phyloP scores from a whole-genome alignment of 192 early-diverging fungal species.

The Gigaspora rosea region DNA sequence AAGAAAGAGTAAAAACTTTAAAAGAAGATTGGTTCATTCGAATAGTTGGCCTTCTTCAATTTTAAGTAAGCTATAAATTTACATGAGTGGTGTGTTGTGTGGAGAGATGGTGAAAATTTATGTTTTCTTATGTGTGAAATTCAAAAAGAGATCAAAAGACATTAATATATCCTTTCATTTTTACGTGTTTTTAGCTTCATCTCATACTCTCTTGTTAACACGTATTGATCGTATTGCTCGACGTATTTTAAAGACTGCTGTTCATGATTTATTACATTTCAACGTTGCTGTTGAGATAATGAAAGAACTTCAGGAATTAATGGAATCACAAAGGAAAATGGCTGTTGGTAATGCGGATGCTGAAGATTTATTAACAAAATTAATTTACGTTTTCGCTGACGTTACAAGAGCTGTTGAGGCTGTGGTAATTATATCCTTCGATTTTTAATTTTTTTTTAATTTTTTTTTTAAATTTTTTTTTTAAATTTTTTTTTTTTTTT shows the following conservation, averaged over 20 bases:
- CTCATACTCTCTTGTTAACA: slow-evolving; percentile 51
- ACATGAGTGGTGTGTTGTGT: neutral
- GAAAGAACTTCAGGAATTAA: slow-evolving; percentile 59
- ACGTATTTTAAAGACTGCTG: slow-evolving; percentile 57
- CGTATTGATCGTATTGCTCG: slow-evolving; percentile 58
- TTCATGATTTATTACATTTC: slow-evolving; percentile 46
- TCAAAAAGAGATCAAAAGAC: neutral
- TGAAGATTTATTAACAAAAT: slow-evolving; percentile 59
- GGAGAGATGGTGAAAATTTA: neutral
- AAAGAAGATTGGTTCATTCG: slow-evolving; percentile 52
- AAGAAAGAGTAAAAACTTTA: neutral
- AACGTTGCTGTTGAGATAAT: slow-evolving; percentile 62
- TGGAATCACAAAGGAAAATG: slow-evolving; percentile 59
- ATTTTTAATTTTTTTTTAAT: neutral
- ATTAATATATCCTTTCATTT: neutral
- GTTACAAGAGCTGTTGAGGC: slow-evolving; percentile 63
- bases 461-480: slow-evolving; percentile 5
- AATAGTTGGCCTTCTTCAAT: slow-evolving; percentile 68
- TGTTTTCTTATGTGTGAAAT: no score
- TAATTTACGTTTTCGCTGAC: slow-evolving; percentile 61
- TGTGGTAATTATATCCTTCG: slow-evolving; percentile 44
- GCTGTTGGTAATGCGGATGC: slow-evolving; percentile 62
- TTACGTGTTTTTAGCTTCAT: slow-evolving; percentile 40
- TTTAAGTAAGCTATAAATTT: slow-evolving; percentile 39
- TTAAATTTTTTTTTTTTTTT: neutral